A percentile compares a stretch with the other conserved stretches of the same genome.
These are phyloP conservation scores for Cochlearia excelsa DNA, from an alignment of 345 rosid species.

Conservation along the genomic window DNA sequence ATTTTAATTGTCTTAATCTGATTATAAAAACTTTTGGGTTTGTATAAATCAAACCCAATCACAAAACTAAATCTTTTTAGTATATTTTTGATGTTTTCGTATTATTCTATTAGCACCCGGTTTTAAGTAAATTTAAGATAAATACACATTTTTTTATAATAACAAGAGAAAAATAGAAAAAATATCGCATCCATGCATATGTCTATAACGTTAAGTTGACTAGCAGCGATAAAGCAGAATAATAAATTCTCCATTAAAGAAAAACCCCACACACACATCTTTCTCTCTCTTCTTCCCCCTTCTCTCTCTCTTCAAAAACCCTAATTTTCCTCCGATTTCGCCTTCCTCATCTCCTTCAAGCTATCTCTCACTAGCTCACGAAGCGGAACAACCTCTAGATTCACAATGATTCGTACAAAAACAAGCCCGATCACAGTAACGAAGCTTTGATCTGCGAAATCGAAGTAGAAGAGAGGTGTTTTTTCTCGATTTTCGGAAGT, in stretches of 20 bases:
- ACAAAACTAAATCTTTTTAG: not conserved
- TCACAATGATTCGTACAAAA: too few relatives aligned
- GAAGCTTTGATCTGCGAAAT: constrained; percentile 30
- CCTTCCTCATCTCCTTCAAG: constrained; percentile 22
- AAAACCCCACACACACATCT: constrained; percentile 22
- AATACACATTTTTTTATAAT: not conserved
- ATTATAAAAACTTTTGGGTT: too few relatives aligned
- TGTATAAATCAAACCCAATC: not conserved
- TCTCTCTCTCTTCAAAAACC: constrained; percentile 35
- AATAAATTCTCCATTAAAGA: constrained; percentile 37
- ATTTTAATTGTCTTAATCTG: too few relatives aligned
- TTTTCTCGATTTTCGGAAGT: not conserved
- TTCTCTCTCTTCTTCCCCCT: constrained; percentile 2
- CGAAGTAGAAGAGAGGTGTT: not conserved
- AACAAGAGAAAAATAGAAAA: not conserved
- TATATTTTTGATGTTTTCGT: not conserved
- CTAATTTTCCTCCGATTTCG: constrained; percentile 36
- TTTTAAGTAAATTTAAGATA: not conserved
- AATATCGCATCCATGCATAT: constrained; percentile 56
- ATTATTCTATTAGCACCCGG: too few relatives aligned
- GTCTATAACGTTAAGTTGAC: constrained; percentile 74
- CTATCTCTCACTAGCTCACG: not conserved
- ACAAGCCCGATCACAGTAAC: too few relatives aligned
- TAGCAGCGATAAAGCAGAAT: constrained; percentile 36
- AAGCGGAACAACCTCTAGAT: too few relatives aligned